These are phyloP conservation scores for Aspergillus candidus DNA, from an alignment of 2,329 filamentous ascomycete genomes.

Conservation along the genomic window DNA sequence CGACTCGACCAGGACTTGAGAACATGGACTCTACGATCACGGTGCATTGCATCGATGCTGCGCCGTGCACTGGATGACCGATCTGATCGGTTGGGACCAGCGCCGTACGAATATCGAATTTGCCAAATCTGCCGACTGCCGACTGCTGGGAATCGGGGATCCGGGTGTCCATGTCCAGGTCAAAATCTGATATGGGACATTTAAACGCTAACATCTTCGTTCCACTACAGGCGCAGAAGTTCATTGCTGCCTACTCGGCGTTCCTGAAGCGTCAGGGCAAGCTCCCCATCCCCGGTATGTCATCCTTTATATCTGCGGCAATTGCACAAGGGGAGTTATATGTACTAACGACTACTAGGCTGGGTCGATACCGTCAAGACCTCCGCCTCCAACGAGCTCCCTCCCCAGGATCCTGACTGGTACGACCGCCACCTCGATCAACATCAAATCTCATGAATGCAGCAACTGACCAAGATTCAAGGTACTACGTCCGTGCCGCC, in stretches of 20 bases:
- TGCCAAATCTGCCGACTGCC: too few relatives aligned
- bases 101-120: too few relatives aligned
- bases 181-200: not conserved
- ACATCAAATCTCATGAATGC: not conserved
- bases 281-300: constrained; percentile 63
- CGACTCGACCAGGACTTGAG: too few relatives aligned
- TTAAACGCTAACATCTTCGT: constrained; percentile 13
- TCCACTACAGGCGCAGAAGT: constrained; percentile 55
- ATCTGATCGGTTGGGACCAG: too few relatives aligned
- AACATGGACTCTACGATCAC: too few relatives aligned
- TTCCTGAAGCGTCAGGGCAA: constrained; percentile 68
- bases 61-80: too few relatives aligned
- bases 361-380: constrained; percentile 99
- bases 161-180: not conserved
- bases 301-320: not conserved
- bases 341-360: constrained; percentile 47
- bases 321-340: not conserved
- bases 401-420: constrained; percentile 98
- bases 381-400: constrained; percentile 91
- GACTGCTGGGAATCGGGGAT: not conserved
- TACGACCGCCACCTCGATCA: constrained; percentile 51
- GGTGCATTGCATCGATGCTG: too few relatives aligned
- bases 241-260: constrained; percentile 61
- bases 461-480: constrained; percentile 20
- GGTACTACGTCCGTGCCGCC: constrained; percentile 78